Percentiles rank a stretch among this genome's conserved stretches.
Conservation (phyloP, 805 yeast species). For the Spathaspora passalidarum region DNA sequence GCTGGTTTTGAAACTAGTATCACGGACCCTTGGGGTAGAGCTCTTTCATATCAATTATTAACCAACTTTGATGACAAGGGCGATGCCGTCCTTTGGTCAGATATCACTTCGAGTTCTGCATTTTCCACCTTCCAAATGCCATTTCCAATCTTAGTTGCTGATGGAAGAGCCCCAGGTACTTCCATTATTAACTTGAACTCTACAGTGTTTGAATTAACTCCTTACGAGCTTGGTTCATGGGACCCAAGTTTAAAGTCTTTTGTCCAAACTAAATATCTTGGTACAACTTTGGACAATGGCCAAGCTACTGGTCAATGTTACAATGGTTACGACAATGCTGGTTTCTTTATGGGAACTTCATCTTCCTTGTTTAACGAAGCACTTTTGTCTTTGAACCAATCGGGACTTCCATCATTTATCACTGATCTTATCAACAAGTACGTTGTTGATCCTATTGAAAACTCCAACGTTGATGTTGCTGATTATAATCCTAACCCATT, state of each 20-base stretch:
- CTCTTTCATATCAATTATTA: slow-evolving; percentile 39
- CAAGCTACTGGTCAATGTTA: slow-evolving; percentile 50
- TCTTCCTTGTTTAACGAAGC: slow-evolving; percentile 75
- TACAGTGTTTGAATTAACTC: slow-evolving; percentile 37
- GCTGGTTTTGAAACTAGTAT: slow-evolving; percentile 38
- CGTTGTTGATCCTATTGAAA: slow-evolving; percentile 16
- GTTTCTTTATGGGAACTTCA: slow-evolving; percentile 80
- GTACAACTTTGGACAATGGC: slow-evolving; percentile 64
- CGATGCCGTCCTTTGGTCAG: slow-evolving; percentile 31
- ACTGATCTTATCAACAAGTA: slow-evolving; percentile 12
- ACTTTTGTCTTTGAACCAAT: slow-evolving; percentile 52
- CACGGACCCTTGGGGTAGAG: slow-evolving; percentile 46
- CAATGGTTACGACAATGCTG: slow-evolving; percentile 75
- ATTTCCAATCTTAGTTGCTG: slow-evolving; percentile 37
- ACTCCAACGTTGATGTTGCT: slow-evolving; percentile 47
- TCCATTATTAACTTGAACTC: slow-evolving; percentile 31
- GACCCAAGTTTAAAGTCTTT: slow-evolving; percentile 71
- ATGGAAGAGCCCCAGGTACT: slow-evolving; percentile 36
- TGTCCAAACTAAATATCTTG: slow-evolving; percentile 65
- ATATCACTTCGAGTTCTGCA: slow-evolving; percentile 20
- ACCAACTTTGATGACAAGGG: slow-evolving; percentile 23
- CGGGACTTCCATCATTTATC: slow-evolving; percentile 6
- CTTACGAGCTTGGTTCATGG: slow-evolving; percentile 74
- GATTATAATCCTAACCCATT: slow-evolving; percentile 68
- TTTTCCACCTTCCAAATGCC: slow-evolving; percentile 36